Evolutionary conservation across 2,329 filamentous ascomycete genomes (phyloP).

Genomic region (Paracoccidioides brasiliensis): DNA sequence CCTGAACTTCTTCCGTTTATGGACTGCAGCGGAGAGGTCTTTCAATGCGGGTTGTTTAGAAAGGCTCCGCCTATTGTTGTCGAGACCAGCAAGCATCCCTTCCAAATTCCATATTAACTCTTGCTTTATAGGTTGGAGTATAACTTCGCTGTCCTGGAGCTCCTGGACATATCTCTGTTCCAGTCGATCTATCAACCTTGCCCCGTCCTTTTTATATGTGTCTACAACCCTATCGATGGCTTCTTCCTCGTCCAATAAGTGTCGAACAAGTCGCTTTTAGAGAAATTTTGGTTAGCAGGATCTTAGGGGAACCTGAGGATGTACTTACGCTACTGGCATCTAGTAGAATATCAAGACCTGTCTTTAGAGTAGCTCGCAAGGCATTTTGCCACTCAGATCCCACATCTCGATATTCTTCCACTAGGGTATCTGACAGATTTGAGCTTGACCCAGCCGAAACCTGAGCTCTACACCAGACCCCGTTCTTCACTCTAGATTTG

Average conservation of each 20-base stretch:
- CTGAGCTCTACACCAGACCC: conserved; percentile 4
- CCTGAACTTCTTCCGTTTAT: conserved; percentile 2
- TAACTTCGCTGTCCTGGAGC: conserved; percentile 20
- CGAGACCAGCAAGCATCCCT: conserved; percentile 19
- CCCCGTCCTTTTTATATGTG: conserved; percentile 32
- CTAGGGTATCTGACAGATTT: not conserved
- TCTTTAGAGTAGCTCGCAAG: conserved; percentile 6
- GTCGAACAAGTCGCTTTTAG: conserved; percentile 28
- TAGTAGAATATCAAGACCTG: conserved; percentile 15
- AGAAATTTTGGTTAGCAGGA: not conserved
- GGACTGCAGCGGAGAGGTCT: conserved; percentile 1
- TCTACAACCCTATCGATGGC: conserved; percentile 32
- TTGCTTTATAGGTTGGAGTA: conserved; percentile 18
- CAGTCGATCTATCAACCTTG: conserved; percentile 32
- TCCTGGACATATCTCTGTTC: conserved; percentile 28
- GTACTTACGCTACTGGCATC: conserved; percentile 21
- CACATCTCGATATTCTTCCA: conserved; percentile 1
- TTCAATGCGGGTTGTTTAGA: conserved; percentile 3
- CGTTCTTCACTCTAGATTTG: not conserved
- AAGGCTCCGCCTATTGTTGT: conserved; percentile 14
- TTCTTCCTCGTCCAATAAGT: conserved; percentile 36
- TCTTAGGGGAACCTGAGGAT: not conserved
- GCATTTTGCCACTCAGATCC: conserved; percentile 1
- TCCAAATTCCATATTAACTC: conserved; percentile 20
- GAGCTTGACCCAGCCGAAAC: conserved; percentile 3